These are phyloP conservation scores for Solanum peruvianum DNA, from an alignment of 257 asterid species.

Conservation along the genomic window DNA sequence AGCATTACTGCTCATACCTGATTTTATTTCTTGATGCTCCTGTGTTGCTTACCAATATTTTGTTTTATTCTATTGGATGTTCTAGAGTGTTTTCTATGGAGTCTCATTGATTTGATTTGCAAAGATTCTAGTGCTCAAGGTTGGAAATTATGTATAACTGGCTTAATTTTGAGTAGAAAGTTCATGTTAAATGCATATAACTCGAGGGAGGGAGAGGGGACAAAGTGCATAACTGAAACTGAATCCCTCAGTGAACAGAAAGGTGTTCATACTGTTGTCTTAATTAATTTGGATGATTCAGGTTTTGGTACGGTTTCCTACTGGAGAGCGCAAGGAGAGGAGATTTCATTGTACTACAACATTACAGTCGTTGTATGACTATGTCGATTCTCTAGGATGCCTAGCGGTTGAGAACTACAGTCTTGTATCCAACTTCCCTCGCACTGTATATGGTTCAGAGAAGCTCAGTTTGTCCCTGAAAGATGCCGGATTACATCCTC, in stretches of 20 bases:
- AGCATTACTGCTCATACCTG: not conserved
- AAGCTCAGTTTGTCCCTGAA: constrained; percentile 44
- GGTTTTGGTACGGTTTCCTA: constrained; percentile 92
- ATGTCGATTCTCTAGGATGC: constrained; percentile 81
- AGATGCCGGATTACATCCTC: constrained; percentile 96
- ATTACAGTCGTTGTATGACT: constrained; percentile 57
- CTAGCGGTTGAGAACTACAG: constrained; percentile 49
- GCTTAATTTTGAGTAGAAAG: not conserved
- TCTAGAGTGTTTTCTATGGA: not conserved
- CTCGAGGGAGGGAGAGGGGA: not conserved
- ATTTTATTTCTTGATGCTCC: not conserved
- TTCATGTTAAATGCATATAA: not conserved
- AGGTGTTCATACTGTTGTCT: not conserved
- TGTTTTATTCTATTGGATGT: not conserved
- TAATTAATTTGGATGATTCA: constrained; percentile 1
- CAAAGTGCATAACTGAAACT: not conserved
- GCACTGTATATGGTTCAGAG: constrained; percentile 63
- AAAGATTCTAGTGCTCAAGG: not conserved
- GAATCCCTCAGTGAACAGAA: not conserved
- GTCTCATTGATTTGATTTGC: not conserved
- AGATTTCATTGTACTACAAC: constrained; percentile 56
- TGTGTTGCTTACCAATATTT: not conserved
- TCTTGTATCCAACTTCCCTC: constrained; percentile 85
- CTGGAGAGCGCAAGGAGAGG: constrained; percentile 88
- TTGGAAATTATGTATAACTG: not conserved